Conservation (phyloP, 73 alveolate species). For the Breviolum minutum region DNA sequence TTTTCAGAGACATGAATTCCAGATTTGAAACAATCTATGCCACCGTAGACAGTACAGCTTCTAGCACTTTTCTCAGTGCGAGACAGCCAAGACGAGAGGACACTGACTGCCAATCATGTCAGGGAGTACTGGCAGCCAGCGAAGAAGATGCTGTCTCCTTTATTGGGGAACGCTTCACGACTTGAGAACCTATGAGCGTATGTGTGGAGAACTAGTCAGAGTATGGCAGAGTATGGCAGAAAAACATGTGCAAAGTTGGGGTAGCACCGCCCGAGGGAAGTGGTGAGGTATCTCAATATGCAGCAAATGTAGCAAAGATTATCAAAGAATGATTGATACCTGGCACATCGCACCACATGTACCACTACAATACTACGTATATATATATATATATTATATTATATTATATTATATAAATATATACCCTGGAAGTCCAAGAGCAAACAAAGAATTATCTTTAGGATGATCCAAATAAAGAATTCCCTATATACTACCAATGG, state of each 20-base stretch:
- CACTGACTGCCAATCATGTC: not conserved
- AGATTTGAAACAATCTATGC: not conserved
- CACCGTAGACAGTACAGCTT: not conserved
- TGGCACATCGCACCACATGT: not conserved
- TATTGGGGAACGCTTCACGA: not conserved
- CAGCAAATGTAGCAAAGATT: not conserved
- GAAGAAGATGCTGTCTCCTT: slow-evolving; percentile 39
- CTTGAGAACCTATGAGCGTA: not conserved
- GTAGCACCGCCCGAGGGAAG: not conserved
- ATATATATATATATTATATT: no score
- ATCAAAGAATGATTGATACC: not conserved
- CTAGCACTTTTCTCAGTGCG: not conserved
- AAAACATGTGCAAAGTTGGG: not conserved
- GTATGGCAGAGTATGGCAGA: not conserved
- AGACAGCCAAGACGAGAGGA: not conserved
- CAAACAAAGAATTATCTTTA: no score
- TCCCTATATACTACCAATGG: no score
- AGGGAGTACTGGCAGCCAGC: slow-evolving; percentile 8
- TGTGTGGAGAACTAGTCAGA: not conserved
- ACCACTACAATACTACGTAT: no score
- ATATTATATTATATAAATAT: no score
- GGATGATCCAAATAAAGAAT: no score
- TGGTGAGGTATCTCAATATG: not conserved
- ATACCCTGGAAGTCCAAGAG: no score
- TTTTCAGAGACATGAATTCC: not conserved